Conservation (phyloP, 257 asterid genomes). For the Nyctanthes arbortristis region DNA sequence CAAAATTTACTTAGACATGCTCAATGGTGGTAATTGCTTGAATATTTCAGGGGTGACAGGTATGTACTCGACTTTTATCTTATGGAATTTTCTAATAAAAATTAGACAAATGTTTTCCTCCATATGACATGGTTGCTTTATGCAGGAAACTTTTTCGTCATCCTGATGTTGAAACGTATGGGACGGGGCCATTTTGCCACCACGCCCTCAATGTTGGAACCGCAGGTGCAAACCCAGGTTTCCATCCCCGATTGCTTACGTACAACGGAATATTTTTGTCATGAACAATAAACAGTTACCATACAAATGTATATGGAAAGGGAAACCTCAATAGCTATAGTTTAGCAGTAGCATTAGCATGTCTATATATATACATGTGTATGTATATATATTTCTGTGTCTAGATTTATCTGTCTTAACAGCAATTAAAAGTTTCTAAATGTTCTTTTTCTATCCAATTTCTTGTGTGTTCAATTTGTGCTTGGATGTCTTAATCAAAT, state of each 20-base stretch:
- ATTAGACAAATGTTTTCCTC: background rate
- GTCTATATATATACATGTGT: background rate
- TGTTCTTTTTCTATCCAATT: too few relatives aligned
- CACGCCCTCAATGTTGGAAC: background rate
- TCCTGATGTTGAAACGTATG: too few relatives aligned
- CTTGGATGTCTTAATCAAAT: too few relatives aligned
- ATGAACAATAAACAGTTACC: background rate
- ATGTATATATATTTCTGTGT: background rate
- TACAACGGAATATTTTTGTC: background rate
- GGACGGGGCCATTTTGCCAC: background rate
- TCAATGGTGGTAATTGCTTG: too few relatives aligned
- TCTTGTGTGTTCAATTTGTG: too few relatives aligned
- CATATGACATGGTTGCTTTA: too few relatives aligned
- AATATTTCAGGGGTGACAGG: too few relatives aligned
- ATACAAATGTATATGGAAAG: background rate
- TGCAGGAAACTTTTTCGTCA: too few relatives aligned
- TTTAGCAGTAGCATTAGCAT: background rate
- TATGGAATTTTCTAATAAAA: constrained; percentile 18
- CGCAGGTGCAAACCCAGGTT: background rate
- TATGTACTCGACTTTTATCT: constrained; percentile 12
- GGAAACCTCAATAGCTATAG: background rate
- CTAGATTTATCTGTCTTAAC: background rate
- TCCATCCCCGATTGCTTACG: background rate
- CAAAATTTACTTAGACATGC: too few relatives aligned
- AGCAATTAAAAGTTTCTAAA: background rate